These are phyloP conservation scores for Turritis glabra DNA, from an alignment of 345 rosid genomes.

Conservation along the genomic window DNA sequence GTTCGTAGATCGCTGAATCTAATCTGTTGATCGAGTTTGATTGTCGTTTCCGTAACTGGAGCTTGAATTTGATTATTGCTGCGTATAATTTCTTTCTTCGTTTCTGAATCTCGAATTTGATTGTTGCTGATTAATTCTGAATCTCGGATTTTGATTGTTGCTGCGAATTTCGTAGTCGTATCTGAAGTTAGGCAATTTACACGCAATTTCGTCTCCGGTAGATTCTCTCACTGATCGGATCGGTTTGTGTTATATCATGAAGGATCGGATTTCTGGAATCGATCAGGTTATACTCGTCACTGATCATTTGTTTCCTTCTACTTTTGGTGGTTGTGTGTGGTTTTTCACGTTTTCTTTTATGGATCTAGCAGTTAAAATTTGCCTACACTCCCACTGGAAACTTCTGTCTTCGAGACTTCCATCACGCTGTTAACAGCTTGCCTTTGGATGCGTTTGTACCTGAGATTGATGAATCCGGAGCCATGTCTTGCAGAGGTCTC, in stretches of 20 bases:
- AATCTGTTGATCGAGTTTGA: constrained; percentile 21
- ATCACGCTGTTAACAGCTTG: constrained; percentile 70
- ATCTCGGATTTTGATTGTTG: constrained; percentile 1
- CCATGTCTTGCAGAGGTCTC: constrained; percentile 46
- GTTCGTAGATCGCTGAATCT: constrained; percentile 15
- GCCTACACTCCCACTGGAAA: constrained; percentile 65
- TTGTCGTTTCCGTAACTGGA: background rate
- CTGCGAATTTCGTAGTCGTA: constrained; percentile 53
- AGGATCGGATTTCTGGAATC: constrained; percentile 51
- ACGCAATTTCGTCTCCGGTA: constrained; percentile 52
- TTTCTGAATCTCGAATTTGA: background rate
- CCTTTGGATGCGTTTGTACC: constrained; percentile 63
- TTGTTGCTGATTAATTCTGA: constrained; percentile 19
- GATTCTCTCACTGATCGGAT: constrained; percentile 56
- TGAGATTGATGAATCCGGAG: constrained; percentile 55
- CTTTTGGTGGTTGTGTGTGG: constrained; percentile 13
- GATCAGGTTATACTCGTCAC: constrained; percentile 50
- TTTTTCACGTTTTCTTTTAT: background rate
- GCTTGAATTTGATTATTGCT: constrained; percentile 7
- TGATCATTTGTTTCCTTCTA: constrained; percentile 1
- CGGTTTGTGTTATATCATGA: constrained; percentile 63
- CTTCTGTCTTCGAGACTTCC: constrained; percentile 75
- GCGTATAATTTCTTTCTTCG: background rate
- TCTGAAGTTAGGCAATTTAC: constrained; percentile 71
- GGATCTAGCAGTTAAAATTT: constrained; percentile 54